A percentile compares a stretch with the other conserved stretches of the same genome.
Evolutionary conservation across 2,329 filamentous ascomycete genomes (phyloP).

Genomic region (Venturia oleaginea): DNA sequence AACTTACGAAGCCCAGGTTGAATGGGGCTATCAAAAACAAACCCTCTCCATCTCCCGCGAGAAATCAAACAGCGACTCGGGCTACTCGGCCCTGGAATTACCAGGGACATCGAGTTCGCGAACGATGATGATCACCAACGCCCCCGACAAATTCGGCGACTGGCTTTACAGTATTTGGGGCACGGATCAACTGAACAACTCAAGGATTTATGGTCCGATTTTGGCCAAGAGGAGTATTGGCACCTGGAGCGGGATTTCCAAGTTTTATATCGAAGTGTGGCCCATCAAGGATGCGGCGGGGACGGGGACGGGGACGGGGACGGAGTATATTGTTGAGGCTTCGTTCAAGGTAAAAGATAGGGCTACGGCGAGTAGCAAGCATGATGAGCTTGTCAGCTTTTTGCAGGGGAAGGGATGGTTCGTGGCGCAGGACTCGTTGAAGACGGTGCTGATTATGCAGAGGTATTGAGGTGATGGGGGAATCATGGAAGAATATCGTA

Average conservation of each 20-base stretch:
- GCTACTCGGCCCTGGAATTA: slow-evolving; percentile 21
- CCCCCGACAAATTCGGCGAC: neutral
- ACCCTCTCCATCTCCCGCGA: slow-evolving; percentile 30
- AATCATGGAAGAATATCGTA: neutral
- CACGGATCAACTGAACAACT: neutral
- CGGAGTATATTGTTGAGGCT: slow-evolving; percentile 6
- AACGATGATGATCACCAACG: slow-evolving; percentile 7
- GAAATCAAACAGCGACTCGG: slow-evolving; percentile 20
- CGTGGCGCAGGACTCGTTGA: slow-evolving; percentile 8
- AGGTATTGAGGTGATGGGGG: neutral
- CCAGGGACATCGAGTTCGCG: no score
- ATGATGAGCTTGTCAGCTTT: slow-evolving; percentile 3
- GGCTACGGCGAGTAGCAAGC: slow-evolving; percentile 1
- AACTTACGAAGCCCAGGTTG: slow-evolving; percentile 29
- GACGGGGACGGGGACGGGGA: neutral
- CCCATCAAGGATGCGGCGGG: slow-evolving; percentile 1
- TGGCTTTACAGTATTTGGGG: neutral
- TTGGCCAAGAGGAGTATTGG: slow-evolving; percentile 1
- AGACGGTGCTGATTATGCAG: slow-evolving; percentile 9
- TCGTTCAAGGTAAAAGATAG: neutral
- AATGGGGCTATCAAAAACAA: slow-evolving; percentile 28
- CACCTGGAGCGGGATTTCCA: slow-evolving; percentile 1
- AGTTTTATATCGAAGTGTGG: slow-evolving; percentile 4
- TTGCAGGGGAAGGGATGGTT: slow-evolving; percentile 2
- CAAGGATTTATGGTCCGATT: neutral